Evolutionary conservation across 2,329 filamentous ascomycete genomes (phyloP), one percentile per base, ranked within the genome.

Genomic region (Cylindrodendrum hubeiense): DNA sequence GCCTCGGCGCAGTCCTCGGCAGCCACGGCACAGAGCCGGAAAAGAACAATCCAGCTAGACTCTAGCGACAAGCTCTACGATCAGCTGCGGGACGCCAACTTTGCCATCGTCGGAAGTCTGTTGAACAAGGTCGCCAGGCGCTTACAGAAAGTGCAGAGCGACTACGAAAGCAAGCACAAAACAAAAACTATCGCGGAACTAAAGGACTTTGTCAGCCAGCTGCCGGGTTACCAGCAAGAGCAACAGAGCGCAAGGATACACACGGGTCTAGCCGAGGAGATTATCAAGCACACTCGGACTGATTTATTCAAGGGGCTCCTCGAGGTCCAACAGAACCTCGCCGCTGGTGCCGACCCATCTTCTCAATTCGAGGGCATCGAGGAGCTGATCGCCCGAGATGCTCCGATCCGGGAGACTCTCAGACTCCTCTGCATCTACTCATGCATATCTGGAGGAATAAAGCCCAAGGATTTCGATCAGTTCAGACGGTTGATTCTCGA

Each of bases 321-420:
- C 2, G 96, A 98, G 81, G 93, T 98, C 5, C 96, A 99, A 77
- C 96, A 99, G 77, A 98, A 97, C 76, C 87, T 98, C 47, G 95
- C 94, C 24, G 95, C 95, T 0, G 95, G 95, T 33, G 90, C 93
- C 10, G 96, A 98, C 77, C 93, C 95, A 7, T 93, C 90, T 13
- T 93, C 92, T 24, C 94, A 98, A 76, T 93, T 97, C 74, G 94
- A 97, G 55, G 89, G 89, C 3, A 95, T 99, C 55, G 95, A 97
- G 78, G 96, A 99, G 78, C 86, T 99, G n/a, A 97, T 99, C 71
- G 91, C 94, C 13, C 91, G 95, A 66, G 92, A 95, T 72, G 90
- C 93, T 0, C 92, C 95, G 0, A 80, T 99, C 3, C 84, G 89
- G n/a, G 91, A 93, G 51, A 89, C 98, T 6, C 85, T 99, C 13